Evolutionary conservation across 257 asterid species (phyloP), one percentile per base, ranked within the genome.

Genomic region (Nicotiana paniculata): DNA sequence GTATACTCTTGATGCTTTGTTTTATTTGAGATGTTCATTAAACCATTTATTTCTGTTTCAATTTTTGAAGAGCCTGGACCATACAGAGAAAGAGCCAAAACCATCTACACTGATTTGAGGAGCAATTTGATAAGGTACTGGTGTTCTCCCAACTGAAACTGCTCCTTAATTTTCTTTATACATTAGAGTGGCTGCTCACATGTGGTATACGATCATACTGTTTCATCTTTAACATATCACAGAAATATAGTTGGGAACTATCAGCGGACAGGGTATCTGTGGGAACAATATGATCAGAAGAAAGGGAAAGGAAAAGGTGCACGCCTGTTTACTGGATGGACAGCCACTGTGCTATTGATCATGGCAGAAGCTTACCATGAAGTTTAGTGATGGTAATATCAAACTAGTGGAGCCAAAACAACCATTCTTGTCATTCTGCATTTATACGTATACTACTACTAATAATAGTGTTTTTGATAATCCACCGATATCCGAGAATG

Each of bases 271-370:
- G 97, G 99, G 84, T 93, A 80, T 83, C 70, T 96, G 63, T 96
- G 98, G 99, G 99, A 96, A 84, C 99, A 96, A 82, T 96, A 92
- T 82, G 99, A 96, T 85, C 98, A 90, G 84, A 91, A 86, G 91
- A 93, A 90, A 55, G 98, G 97, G 39, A 94, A 94, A 82, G 99
- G 99, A 13, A 92, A 94, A 89, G 99, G 99, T 26, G 91, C 99
- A 0, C 94, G 95, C 59, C 70, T 88, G 57, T 94, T 96, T 82
- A 94, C 97, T 8, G 98, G 98, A 58, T 94, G 99, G 99, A 91
- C 98, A 9, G 90, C 99, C 4, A 92, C 95, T 30, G 86, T 92
- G 83, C 92, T 93, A n/a, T 85, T 94, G 90, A 89, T 96, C 85
- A 95, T 94, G 96, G 92, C 97, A 26, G 97, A 96, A 88, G 88